Evolutionary conservation across 805 yeast genomes (phyloP).

Genomic region (Clavispora fructus): DNA sequence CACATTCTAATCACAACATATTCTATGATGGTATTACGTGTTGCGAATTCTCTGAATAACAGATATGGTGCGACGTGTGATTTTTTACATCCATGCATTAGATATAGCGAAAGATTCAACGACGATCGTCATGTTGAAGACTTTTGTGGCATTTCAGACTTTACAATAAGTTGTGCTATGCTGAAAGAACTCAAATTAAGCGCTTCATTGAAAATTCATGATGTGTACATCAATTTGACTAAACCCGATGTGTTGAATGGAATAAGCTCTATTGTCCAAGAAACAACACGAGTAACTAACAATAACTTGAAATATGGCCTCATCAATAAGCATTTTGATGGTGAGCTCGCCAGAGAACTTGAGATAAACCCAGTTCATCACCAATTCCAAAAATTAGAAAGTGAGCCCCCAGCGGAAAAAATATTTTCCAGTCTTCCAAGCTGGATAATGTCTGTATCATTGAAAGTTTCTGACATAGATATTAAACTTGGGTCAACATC

Average conservation of each 20-base stretch:
- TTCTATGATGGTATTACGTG: slow-evolving; percentile 30
- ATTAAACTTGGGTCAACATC: slow-evolving; percentile 35
- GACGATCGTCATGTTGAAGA: slow-evolving; percentile 11
- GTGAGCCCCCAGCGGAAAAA: slow-evolving; percentile 1
- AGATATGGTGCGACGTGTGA: slow-evolving; percentile 33
- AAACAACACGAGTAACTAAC: slow-evolving; percentile 20
- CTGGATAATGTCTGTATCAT: not conserved
- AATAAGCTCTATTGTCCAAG: slow-evolving; percentile 23
- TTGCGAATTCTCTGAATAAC: slow-evolving; percentile 25
- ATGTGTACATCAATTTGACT: slow-evolving; percentile 21
- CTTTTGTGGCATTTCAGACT: slow-evolving; percentile 17
- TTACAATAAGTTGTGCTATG: slow-evolving; percentile 18
- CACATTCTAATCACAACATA: slow-evolving; percentile 29
- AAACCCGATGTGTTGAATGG: slow-evolving; percentile 29
- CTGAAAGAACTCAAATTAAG: slow-evolving; percentile 19
- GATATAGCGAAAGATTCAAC: slow-evolving; percentile 23
- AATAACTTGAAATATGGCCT: slow-evolving; percentile 23
- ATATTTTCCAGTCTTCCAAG: slow-evolving; percentile 2
- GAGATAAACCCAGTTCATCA: not conserved
- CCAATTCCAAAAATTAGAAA: not conserved
- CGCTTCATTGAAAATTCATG: slow-evolving; percentile 16
- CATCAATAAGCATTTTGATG: slow-evolving; percentile 23
- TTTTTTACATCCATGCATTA: slow-evolving; percentile 27
- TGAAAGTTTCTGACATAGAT: slow-evolving; percentile 13
- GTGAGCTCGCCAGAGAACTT: slow-evolving; percentile 12